Conservation (phyloP, 2,329 filamentous ascomycete species). For the Monosporascus cannonballus region DNA sequence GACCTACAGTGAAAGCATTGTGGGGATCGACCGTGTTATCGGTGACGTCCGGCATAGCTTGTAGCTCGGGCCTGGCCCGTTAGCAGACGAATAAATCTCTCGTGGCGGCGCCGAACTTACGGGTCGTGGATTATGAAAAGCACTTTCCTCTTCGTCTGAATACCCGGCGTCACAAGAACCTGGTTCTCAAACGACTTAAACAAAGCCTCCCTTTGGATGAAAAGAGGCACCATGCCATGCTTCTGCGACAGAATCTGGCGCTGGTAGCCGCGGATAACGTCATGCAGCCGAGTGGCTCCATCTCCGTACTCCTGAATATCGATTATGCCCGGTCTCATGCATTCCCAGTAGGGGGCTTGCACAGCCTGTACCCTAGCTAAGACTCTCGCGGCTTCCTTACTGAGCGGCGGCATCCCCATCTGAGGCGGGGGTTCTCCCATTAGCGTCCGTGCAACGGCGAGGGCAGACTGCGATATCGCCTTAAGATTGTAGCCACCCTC, state of each 20-base stretch:
- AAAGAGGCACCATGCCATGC: constrained; percentile 72
- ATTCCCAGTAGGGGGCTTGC: constrained; percentile 76
- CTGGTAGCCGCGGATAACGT: constrained; percentile 75
- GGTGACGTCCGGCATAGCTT: constrained; percentile 60
- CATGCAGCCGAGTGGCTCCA: constrained; percentile 63
- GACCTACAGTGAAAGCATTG: constrained; percentile 78
- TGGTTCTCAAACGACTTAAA: constrained; percentile 80
- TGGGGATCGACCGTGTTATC: constrained; percentile 73
- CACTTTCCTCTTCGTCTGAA: constrained; percentile 60
- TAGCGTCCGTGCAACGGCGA: constrained; percentile 84
- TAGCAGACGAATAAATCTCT: constrained; percentile 5
- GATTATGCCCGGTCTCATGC: constrained; percentile 66
- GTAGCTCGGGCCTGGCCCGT: constrained; percentile 56
- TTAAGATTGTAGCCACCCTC: constrained; percentile 94
- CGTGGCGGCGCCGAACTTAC: constrained; percentile 40
- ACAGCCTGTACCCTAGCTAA: constrained; percentile 53
- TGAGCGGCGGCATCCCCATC: constrained; percentile 50
- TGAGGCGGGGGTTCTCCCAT: constrained; percentile 87
- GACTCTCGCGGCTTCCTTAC: constrained; percentile 49
- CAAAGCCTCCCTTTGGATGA: constrained; percentile 67
- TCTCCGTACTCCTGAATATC: constrained; percentile 45
- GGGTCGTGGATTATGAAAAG: constrained; percentile 89
- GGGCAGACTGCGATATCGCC: constrained; percentile 86
- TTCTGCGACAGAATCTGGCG: constrained; percentile 63
- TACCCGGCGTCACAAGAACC: constrained; percentile 71